Evolutionary conservation across 176 grass and related monocot species (phyloP), one percentile per base, ranked within the genome.

Genomic region (Chrysopogon serrulatus): DNA sequence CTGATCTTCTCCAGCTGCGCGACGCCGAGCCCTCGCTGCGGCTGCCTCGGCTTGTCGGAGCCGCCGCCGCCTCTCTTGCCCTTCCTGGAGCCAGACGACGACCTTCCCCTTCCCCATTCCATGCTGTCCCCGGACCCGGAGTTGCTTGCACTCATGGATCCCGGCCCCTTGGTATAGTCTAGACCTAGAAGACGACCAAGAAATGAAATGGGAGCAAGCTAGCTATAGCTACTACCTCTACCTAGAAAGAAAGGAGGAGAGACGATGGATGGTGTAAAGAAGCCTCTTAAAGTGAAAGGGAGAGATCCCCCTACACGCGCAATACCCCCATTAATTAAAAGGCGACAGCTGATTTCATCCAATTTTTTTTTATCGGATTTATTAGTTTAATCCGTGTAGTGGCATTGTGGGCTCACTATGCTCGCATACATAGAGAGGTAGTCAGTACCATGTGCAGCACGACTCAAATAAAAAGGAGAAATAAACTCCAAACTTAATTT

Each of bases 1-100:
- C 90, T 87, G 31, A 95, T 95, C 85, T 95, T 92, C 84, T 95
- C 92, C 18, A 95, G 69, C 45, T 95, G 87, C 21, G 90, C 92
- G 0, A 94, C 87, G 2, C 92, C 92, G 34, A 94, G 87, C 23
- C 92, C 92, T 67, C 90, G 74, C 84, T 94, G 92, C 18, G 92
- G 90, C 73, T 92, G 90, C 85, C 82, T 95, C 21, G 85, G 87
- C 81, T 90, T 95, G 73, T 90, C 80, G 27, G 80, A 86, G 60
- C 65, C 59, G 77, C 4, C 19, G 73, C 83, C 73, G 47, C 60
- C 82, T 71, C 63, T 88, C 90, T 94, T 90, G 80, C 84, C 87
- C 86, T 85, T 92, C 87, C 78, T 85, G 23, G 84, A 83, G 40
- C 78, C 53, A 23, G 79, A 65, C 41, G n/a, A n/a, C n/a, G 83